Conservation (phyloP, 1,284 basidiomycete species). For the Cryptococcus sp. region DNA sequence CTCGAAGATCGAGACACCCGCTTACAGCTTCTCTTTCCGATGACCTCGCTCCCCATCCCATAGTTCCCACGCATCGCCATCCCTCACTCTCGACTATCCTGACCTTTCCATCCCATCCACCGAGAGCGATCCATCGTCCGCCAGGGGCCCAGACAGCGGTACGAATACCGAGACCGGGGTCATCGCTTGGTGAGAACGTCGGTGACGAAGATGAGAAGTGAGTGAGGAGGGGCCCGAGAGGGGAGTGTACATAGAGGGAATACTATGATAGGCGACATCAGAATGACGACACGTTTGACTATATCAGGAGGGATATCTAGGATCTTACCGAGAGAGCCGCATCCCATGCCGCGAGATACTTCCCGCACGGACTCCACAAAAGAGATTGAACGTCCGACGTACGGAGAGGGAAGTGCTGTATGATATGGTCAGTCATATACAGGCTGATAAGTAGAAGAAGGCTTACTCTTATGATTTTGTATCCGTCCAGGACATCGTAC, state of each 20-base stretch:
- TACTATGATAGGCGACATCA: constrained; percentile 56
- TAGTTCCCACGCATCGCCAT: constrained; percentile 66
- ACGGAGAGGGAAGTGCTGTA: constrained; percentile 74
- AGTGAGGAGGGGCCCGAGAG: constrained; percentile 66
- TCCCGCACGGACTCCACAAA: constrained; percentile 76
- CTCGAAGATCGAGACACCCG: constrained; percentile 12
- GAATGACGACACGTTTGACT: neutral
- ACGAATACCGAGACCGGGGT: constrained; percentile 75
- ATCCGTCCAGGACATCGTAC: constrained; percentile 68
- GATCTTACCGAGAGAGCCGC: constrained; percentile 68
- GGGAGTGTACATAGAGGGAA: constrained; percentile 70
- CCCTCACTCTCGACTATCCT: constrained; percentile 72
- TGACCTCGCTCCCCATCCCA: constrained; percentile 61
- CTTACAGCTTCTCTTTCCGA: constrained; percentile 58
- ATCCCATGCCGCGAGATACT: constrained; percentile 78
- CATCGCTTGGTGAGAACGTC: constrained; percentile 44
- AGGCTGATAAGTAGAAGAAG: neutral
- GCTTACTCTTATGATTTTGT: constrained; percentile 69
- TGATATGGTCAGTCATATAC: neutral
- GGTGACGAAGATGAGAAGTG: constrained; percentile 50
- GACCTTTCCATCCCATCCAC: constrained; percentile 82
- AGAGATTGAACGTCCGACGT: constrained; percentile 70
- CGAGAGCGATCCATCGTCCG: constrained; percentile 70
- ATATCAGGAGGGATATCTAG: neutral
- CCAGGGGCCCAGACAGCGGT: constrained; percentile 75